These are phyloP conservation scores for Acanthamoeba culbertsoni DNA, from an alignment of 208 protist genomes.

Conservation along the genomic window DNA sequence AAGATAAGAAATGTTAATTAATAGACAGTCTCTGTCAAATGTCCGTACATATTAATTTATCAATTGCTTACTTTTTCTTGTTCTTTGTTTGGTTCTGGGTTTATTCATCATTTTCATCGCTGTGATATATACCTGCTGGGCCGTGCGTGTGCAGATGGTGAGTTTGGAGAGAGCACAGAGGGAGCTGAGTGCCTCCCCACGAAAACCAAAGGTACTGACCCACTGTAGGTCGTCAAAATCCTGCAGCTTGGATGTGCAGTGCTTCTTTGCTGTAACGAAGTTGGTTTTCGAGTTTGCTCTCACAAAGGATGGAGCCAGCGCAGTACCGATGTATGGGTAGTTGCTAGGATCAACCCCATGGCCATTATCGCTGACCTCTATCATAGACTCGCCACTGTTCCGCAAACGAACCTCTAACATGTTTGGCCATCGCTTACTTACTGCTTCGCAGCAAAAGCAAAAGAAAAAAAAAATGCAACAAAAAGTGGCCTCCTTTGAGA, in stretches of 20 bases:
- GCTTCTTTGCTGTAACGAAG: slow-evolving; percentile 79
- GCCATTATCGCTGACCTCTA: slow-evolving; percentile 85
- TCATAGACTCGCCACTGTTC: slow-evolving; percentile 75
- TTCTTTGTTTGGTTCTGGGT: no score
- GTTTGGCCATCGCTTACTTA: no score
- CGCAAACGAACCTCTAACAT: slow-evolving; percentile 64
- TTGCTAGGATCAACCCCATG: slow-evolving; percentile 75
- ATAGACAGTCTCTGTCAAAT: no score
- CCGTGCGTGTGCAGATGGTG: slow-evolving; percentile 6
- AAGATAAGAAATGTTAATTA: no score
- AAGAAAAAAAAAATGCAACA: background rate
- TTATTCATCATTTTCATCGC: no score
- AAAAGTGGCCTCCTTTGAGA: no score
- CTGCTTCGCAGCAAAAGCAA: background rate
- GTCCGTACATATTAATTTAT: no score
- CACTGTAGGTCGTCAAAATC: slow-evolving; percentile 83
- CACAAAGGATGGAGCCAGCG: no score
- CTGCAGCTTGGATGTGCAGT: slow-evolving; percentile 85
- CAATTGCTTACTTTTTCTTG: no score
- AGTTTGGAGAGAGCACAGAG: slow-evolving; percentile 72
- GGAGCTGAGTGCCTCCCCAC: slow-evolving; percentile 96
- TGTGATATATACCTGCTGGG: background rate
- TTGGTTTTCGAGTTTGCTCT: no score
- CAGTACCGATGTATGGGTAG: slow-evolving; percentile 51
- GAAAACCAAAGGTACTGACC: slow-evolving; percentile 93